These are phyloP conservation scores for Lavandula angustifolia DNA, from an alignment of 257 asterid genomes.

Conservation along the genomic window DNA sequence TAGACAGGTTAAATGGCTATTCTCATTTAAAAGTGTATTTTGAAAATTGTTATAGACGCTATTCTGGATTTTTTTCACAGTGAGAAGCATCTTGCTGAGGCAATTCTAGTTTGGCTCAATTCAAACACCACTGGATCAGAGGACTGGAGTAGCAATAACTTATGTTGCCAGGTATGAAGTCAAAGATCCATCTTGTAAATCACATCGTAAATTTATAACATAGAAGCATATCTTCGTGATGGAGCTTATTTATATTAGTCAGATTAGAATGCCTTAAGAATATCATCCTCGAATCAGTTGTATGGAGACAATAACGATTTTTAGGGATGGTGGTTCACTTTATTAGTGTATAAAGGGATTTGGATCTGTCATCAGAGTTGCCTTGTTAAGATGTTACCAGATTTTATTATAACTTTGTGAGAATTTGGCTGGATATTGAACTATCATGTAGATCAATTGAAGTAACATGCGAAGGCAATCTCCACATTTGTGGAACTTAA, in stretches of 20 bases:
- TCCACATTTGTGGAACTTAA: background rate
- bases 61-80: constrained; percentile 46
- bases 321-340: constrained; percentile 9
- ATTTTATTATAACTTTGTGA: constrained; percentile 6
- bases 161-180: constrained; percentile 43
- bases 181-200: constrained; percentile 23
- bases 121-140: constrained; percentile 43
- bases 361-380: background rate
- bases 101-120: constrained; percentile 65
- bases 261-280: background rate
- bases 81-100: constrained; percentile 74
- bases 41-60: constrained; percentile 23
- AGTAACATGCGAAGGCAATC: background rate
- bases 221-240: background rate
- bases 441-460: constrained; percentile 4
- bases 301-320: background rate
- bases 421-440: constrained; percentile 6
- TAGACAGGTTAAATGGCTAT: constrained; percentile 59
- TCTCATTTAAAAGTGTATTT: constrained; percentile 12
- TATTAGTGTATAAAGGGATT: background rate
- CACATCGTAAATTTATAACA: constrained; percentile 1
- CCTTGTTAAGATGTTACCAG: constrained; percentile 18
- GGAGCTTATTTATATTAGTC: constrained; percentile 1
- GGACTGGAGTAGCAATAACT: constrained; percentile 37
- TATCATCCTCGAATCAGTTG: constrained; percentile 16